These are phyloP conservation scores for Wickerhamomyces sp. DNA, from an alignment of 1,139 yeast species.

Conservation along the genomic window DNA sequence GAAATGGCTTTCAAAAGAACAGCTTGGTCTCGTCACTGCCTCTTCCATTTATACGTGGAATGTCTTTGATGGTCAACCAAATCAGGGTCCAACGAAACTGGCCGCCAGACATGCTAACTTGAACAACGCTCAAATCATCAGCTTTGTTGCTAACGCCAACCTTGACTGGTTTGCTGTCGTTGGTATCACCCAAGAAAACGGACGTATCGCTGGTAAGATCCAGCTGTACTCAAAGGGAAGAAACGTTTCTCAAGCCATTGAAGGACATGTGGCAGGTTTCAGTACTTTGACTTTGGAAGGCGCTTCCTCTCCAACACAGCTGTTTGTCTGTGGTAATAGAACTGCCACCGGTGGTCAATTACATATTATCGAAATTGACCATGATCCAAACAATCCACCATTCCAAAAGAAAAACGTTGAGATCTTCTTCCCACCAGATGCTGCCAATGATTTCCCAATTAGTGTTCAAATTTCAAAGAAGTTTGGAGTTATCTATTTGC, in stretches of 20 bases:
- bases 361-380: conserved; percentile 95
- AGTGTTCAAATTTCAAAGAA: conserved; percentile 81
- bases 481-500: conserved; percentile 81
- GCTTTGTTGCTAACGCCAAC: conserved; percentile 76
- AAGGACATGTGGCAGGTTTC: conserved; percentile 95
- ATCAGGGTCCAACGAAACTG: conserved; percentile 67
- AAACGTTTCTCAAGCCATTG: conserved; percentile 93
- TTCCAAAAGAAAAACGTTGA: conserved; percentile 89
- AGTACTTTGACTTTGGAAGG: conserved; percentile 72
- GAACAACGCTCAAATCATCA: conserved; percentile 83
- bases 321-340: conserved; percentile 85
- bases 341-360: conserved; percentile 71
- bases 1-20: conserved; percentile 81
- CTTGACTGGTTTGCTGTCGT: conserved; percentile 93
- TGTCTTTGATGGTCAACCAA: conserved; percentile 74
- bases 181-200: conserved; percentile 93
- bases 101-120: conserved; percentile 82
- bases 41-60: conserved; percentile 75
- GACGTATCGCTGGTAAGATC: conserved; percentile 93
- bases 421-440: conserved; percentile 95
- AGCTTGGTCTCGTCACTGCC: conserved; percentile 82
- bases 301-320: conserved; percentile 71
- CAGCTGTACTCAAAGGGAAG: conserved; percentile 87
- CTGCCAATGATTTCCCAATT: conserved; percentile 94
- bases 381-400: conserved; percentile 79